Evolutionary conservation across 2,329 filamentous ascomycete species (phyloP).

Genomic region (Coniochaeta prunicola): DNA sequence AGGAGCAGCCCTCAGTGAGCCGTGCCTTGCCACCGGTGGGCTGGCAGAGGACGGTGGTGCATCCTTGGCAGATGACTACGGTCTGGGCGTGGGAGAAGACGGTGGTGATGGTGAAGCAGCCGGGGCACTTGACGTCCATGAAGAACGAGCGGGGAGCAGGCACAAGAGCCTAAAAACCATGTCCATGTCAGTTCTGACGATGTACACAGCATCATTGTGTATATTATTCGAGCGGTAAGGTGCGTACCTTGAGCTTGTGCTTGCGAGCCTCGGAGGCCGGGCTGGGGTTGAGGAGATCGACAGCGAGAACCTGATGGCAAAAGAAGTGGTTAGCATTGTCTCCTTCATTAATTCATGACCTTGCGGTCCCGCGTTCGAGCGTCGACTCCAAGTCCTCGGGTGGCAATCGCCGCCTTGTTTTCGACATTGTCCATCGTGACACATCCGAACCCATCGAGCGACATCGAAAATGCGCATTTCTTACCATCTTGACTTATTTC

Average conservation of each 20-base stretch:
- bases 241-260: slow-evolving; percentile 99
- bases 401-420: background rate
- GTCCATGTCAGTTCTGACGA: background rate
- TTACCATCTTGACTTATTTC: slow-evolving; percentile 64
- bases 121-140: slow-evolving; percentile 99
- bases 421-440: slow-evolving; percentile 3
- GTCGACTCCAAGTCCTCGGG: background rate
- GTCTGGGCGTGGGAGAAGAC: slow-evolving; percentile 99
- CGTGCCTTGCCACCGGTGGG: slow-evolving; percentile 98
- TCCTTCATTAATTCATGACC: too few relatives aligned
- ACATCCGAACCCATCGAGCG: slow-evolving; percentile 5
- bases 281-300: slow-evolving; percentile 99
- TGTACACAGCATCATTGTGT: background rate
- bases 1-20: slow-evolving; percentile 99
- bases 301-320: slow-evolving; percentile 84
- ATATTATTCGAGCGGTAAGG: background rate
- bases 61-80: slow-evolving; percentile 99
- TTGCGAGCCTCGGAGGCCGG: slow-evolving; percentile 97
- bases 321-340: slow-evolving; percentile 37
- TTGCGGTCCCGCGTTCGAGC: too few relatives aligned
- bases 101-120: slow-evolving; percentile 99
- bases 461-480: slow-evolving; percentile 20
- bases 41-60: slow-evolving; percentile 99
- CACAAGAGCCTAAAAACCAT: slow-evolving; percentile 66
- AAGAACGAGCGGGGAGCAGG: slow-evolving; percentile 98